phyloP scores from a whole-genome alignment of 176 grass and related monocot species.

The Thinopyrum elongatum region DNA sequence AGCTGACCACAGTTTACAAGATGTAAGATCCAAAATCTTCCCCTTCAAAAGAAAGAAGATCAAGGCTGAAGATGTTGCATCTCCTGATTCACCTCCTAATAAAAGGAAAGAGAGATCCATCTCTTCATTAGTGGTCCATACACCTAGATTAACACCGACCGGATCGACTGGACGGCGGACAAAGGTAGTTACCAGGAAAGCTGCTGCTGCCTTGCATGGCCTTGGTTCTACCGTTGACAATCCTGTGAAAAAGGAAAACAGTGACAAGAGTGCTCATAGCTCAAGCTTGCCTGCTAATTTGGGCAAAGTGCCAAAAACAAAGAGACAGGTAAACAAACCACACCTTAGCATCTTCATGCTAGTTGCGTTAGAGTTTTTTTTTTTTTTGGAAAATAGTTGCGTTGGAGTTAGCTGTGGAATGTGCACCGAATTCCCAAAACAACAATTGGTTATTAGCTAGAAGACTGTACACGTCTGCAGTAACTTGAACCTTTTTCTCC shows the following conservation, averaged over 20 bases:
- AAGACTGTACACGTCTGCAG: constrained; percentile 12
- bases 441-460: constrained; percentile 18
- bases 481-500: constrained; percentile 19
- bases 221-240: constrained; percentile 46
- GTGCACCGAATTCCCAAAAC: not conserved
- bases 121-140: constrained; percentile 70
- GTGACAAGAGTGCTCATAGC: constrained; percentile 46
- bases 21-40: constrained; percentile 79
- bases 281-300: constrained; percentile 38
- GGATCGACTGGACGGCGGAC: constrained; percentile 59
- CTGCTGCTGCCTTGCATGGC: constrained; percentile 44
- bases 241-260: constrained; percentile 55
- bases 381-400: not conserved
- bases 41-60: constrained; percentile 82
- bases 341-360: constrained; percentile 16
- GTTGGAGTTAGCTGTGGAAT: not conserved
- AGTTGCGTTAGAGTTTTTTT: not conserved
- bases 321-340: constrained; percentile 48
- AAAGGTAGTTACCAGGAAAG: constrained; percentile 72
- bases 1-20: constrained; percentile 80
- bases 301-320: constrained; percentile 46
- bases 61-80: constrained; percentile 49
- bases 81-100: constrained; percentile 44
- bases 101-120: constrained; percentile 73
- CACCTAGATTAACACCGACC: constrained; percentile 56